A percentile compares a stretch with the other conserved stretches of the same genome.
Conservation (phyloP, 1,284 basidiomycete species). For the Ceratobasidium sp. region DNA sequence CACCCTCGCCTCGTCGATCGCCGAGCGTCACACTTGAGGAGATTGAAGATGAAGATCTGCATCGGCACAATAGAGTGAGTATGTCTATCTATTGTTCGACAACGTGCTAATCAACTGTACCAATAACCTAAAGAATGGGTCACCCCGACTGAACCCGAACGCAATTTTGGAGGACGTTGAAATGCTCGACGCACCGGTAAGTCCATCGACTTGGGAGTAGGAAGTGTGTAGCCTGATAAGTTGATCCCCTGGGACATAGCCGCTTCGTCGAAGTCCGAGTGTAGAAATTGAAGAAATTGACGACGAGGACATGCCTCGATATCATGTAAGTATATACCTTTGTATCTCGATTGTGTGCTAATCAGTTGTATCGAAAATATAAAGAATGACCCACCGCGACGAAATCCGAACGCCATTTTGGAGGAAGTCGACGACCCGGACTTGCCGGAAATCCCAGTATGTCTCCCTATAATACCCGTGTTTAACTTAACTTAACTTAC, state of each 20-base stretch:
- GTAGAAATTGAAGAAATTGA: not conserved
- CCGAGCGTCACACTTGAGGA: conserved; percentile 10
- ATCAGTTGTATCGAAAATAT: not conserved
- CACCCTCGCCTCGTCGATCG: not conserved
- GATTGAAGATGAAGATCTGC: not conserved
- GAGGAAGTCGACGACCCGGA: not conserved
- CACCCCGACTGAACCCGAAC: no score
- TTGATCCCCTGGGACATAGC: not conserved
- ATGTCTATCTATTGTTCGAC: no score
- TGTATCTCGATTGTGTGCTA: not conserved
- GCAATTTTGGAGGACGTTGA: no score
- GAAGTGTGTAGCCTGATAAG: no score
- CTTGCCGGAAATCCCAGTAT: not conserved
- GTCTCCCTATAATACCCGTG: not conserved
- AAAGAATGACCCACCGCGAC: not conserved
- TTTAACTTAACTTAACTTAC: not conserved
- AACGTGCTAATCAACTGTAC: no score
- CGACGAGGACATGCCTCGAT: conserved; percentile 5
- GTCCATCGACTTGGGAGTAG: not conserved
- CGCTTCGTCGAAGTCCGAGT: not conserved
- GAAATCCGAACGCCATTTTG: not conserved
- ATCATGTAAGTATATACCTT: not conserved
- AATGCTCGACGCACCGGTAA: no score
- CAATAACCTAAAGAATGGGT: no score
- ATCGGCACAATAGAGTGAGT: no score